Evolutionary conservation across 352 stramenopile species (phyloP), one percentile per base, ranked within the genome.

Genomic region (Thalassiosira ordinaria): DNA sequence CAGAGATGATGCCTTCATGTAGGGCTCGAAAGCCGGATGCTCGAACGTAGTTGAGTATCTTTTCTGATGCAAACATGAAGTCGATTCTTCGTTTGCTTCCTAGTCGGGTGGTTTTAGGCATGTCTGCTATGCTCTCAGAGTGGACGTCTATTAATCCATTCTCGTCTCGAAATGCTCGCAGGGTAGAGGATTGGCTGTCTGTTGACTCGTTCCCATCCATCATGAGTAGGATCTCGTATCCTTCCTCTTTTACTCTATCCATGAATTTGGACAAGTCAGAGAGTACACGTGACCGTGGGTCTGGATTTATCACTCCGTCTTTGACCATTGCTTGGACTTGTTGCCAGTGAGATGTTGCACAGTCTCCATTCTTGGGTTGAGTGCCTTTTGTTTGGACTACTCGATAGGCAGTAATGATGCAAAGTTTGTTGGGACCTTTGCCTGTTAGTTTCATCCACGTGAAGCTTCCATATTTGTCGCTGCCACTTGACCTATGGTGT

Each of bases 191-290:
- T 13, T 29, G 4, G 13, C 18, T 39, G 7, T 63, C 31, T 4
- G 7, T 39, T 13, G 31, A 7, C 18, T 74, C 65, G 26, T 74
- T 74, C 14, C 49, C 65, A 56, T 74, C 65, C 1, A 53, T 51
- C 20, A 37, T 44, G 1, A 74, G 14, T 5, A 63, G 46, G 27
- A 66, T 8, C 35, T 74, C 26, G 24, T 35, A 66, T 56, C 49
- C 51, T 39, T 65, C n/a, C 0, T 31, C 11, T 9, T 24, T 20
- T 31, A 20, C 3, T 2, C 66, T 18, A 14, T n/a, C 47, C 2
- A 74, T 74, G 18, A 35, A 22, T 5, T 26, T 37, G 2, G 65
- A 37, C 1, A 74, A 24, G 18, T 74, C 51, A n/a, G 14, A 4
- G 1, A 74, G 49, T 26, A 74, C 22, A 35, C 35, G 49, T 4